Conservation (phyloP, 352 stramenopile genomes). For the Blastocystis hominis region DNA sequence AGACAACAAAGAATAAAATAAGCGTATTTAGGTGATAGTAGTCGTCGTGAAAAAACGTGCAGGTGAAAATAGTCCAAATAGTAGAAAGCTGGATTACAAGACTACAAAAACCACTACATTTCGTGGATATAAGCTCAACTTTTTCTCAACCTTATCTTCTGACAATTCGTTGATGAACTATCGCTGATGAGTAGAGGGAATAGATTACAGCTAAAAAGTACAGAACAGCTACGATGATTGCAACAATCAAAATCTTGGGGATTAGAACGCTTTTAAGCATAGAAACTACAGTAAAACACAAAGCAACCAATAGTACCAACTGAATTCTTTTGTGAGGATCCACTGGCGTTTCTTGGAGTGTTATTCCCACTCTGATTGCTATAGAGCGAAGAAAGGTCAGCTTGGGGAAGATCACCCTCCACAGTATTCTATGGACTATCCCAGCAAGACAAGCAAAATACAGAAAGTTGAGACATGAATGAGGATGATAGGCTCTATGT, state of each 20-base stretch:
- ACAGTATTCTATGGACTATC: not conserved
- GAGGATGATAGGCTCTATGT: not conserved
- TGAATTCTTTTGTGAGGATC: not conserved
- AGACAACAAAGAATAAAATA: not conserved
- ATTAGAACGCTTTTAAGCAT: not conserved
- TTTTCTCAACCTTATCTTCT: not conserved
- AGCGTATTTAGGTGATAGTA: not conserved
- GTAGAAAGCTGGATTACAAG: not conserved
- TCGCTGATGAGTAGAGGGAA: not conserved
- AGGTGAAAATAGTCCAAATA: constrained; percentile 14
- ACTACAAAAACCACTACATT: not conserved
- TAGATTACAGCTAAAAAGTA: not conserved
- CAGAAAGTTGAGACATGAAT: not conserved
- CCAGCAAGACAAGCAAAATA: not conserved
- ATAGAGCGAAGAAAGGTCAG: not conserved
- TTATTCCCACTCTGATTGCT: not conserved
- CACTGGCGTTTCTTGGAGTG: not conserved
- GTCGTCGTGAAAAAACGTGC: constrained; percentile 21
- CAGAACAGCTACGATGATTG: not conserved
- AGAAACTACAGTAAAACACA: not conserved
- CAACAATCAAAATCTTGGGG: not conserved
- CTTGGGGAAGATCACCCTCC: not conserved
- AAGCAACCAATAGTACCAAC: not conserved
- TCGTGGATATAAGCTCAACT: not conserved
- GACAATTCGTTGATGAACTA: not conserved